A percentile compares a stretch with the other conserved stretches of the same genome.
Conservation (phyloP, 768 basidiomycete species). For the Pleurotus ostreatus region DNA sequence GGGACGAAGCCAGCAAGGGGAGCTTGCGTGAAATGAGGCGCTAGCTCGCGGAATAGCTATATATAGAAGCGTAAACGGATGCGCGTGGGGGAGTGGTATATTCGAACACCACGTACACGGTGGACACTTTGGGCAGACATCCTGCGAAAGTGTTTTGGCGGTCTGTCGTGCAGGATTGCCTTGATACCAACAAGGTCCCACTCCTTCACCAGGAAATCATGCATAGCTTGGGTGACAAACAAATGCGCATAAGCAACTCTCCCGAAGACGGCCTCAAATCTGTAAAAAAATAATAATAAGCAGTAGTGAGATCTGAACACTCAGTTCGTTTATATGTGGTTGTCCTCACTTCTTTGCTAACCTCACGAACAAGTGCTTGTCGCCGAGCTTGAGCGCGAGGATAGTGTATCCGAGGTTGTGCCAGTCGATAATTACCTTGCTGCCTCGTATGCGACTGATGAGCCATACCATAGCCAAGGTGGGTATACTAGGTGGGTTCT, state of each 20-base stretch:
- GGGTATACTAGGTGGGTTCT: conserved; percentile 98
- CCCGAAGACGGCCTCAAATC: conserved; percentile 85
- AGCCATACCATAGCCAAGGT: conserved; percentile 85
- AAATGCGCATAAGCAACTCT: conserved; percentile 80
- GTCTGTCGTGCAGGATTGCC: conserved; percentile 83
- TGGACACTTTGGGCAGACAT: conserved; percentile 70
- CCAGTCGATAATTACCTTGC: conserved; percentile 96
- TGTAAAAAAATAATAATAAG: conserved; percentile 23
- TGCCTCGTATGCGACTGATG: conserved; percentile 60
- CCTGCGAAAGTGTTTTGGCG: conserved; percentile 79
- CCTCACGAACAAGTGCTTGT: conserved; percentile 61
- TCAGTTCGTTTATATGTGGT: neutral
- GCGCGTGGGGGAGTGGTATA: neutral
- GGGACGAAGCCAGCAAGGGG: conserved; percentile 47
- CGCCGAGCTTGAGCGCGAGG: conserved; percentile 77
- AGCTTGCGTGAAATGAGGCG: neutral
- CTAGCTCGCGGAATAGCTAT: conserved; percentile 2
- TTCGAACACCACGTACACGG: conserved; percentile 44
- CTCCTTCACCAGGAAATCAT: conserved; percentile 56
- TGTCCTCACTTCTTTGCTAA: conserved; percentile 69
- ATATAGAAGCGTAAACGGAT: neutral
- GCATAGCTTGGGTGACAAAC: conserved; percentile 92
- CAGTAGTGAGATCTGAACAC: neutral
- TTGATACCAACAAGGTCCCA: conserved; percentile 86
- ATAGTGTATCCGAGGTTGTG: conserved; percentile 97